Evolutionary conservation across 2,329 filamentous ascomycete species (phyloP).

Genomic region (Talaromyces rugulosus): DNA sequence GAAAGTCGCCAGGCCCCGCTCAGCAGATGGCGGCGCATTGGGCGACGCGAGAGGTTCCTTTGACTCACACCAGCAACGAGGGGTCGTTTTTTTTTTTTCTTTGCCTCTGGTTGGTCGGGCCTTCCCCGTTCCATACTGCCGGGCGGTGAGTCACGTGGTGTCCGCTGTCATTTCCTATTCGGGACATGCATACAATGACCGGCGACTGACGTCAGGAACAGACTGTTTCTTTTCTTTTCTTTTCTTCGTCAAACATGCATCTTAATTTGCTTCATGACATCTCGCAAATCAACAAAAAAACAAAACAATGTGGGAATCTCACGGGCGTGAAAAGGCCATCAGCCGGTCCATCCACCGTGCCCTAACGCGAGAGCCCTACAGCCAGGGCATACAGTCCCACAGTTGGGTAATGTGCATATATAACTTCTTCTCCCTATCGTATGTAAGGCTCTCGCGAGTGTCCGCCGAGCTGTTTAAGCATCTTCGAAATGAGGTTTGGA

Average conservation of each 20-base stretch:
- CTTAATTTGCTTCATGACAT: background rate
- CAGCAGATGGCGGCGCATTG: constrained; percentile 36
- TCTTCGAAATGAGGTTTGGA: constrained; percentile 51
- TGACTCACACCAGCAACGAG: constrained; percentile 10
- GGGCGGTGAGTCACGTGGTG: constrained; percentile 12
- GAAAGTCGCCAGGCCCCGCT: constrained; percentile 38
- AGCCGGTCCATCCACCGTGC: constrained; percentile 27
- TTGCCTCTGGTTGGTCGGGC: background rate
- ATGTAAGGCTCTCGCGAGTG: constrained; percentile 46
- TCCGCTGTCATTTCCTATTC: constrained; percentile 2
- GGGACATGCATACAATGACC: constrained; percentile 4
- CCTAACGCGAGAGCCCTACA: constrained; percentile 24
- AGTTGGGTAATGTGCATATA: constrained; percentile 43
- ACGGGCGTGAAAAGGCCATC: background rate
- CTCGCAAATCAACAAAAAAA: background rate
- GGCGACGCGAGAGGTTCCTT: constrained; percentile 9
- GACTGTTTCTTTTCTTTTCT: background rate
- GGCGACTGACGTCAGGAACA: constrained; percentile 14
- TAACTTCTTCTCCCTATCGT: constrained; percentile 53
- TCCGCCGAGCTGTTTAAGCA: constrained; percentile 47
- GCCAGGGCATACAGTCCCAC: constrained; percentile 17
- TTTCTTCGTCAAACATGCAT: constrained; percentile 13
- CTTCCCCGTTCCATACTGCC: constrained; percentile 2
- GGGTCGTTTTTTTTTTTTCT: constrained; percentile 5
- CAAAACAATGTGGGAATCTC: background rate